Conservation (phyloP, 2,329 filamentous ascomycete species). For the Amylocarpus encephaloides region DNA sequence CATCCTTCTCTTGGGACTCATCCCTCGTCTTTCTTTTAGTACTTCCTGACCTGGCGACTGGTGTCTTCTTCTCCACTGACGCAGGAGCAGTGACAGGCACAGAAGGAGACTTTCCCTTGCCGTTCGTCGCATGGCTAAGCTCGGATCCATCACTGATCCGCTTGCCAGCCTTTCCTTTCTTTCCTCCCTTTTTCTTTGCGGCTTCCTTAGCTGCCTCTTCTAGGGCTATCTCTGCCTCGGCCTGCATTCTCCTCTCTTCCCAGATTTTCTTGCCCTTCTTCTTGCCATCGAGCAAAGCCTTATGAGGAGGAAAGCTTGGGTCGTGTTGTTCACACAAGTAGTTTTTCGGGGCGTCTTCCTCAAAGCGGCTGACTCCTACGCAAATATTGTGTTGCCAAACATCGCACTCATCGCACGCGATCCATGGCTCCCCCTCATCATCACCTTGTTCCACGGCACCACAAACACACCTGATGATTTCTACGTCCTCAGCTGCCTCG, state of each 20-base stretch:
- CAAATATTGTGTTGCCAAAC: slow-evolving; percentile 98
- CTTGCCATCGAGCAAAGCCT: slow-evolving; percentile 71
- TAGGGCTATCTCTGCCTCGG: slow-evolving; percentile 52
- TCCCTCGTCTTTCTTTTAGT: slow-evolving; percentile 54
- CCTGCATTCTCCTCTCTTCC: slow-evolving; percentile 60
- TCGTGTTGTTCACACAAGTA: slow-evolving; percentile 92
- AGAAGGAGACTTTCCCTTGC: slow-evolving; percentile 27
- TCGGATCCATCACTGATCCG: slow-evolving; percentile 55
- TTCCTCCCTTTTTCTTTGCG: slow-evolving; percentile 44
- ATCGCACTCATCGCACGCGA: slow-evolving; percentile 85
- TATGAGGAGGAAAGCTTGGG: slow-evolving; percentile 65
- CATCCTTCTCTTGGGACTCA: slow-evolving; percentile 45
- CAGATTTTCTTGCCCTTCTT: slow-evolving; percentile 78
- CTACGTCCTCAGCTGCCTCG: slow-evolving; percentile 43
- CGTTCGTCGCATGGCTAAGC: slow-evolving; percentile 36
- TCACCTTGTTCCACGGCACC: slow-evolving; percentile 81
- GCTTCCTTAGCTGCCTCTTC: slow-evolving; percentile 38
- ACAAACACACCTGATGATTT: slow-evolving; percentile 87
- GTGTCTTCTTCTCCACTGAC: slow-evolving; percentile 32
- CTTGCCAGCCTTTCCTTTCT: slow-evolving; percentile 52
- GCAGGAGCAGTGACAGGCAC: slow-evolving; percentile 12
- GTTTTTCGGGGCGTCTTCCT: slow-evolving; percentile 67
- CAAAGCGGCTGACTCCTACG: slow-evolving; percentile 75
- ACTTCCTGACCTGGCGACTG: slow-evolving; percentile 33
- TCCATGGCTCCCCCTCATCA: slow-evolving; percentile 85